Conservation (phyloP, 1,284 basidiomycete species). For the Earliella scabrosa region DNA sequence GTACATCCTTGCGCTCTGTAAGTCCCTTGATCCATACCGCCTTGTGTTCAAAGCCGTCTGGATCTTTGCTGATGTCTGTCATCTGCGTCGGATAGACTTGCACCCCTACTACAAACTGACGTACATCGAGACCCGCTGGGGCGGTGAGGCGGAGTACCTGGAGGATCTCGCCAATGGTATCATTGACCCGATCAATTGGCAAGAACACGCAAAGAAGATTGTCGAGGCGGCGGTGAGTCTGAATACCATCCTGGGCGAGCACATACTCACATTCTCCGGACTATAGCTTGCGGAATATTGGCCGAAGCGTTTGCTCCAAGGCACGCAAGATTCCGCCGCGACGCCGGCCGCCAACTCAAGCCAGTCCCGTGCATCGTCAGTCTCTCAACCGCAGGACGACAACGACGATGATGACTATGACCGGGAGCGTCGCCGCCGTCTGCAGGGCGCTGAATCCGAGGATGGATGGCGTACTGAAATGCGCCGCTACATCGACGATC, state of each 20-base stretch:
- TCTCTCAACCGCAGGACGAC: too few species aligned
- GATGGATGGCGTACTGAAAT: conserved; percentile 5
- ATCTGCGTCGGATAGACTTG: too few species aligned
- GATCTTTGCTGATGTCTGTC: too few species aligned
- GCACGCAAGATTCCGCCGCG: too few species aligned
- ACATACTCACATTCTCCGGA: too few species aligned
- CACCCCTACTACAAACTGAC: conserved; percentile 27
- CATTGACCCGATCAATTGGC: conserved; percentile 22
- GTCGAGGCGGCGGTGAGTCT: conserved; percentile 12
- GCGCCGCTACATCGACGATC: conserved; percentile 5
- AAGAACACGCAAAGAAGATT: conserved; percentile 20
- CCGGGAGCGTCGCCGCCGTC: not conserved
- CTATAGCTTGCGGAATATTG: not conserved
- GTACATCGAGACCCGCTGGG: conserved; percentile 28
- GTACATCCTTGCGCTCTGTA: conserved; percentile 13
- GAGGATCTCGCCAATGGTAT: conserved; percentile 4
- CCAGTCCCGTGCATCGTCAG: too few species aligned
- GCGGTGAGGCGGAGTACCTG: conserved; percentile 23
- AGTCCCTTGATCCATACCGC: too few species aligned
- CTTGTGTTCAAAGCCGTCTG: too few species aligned
- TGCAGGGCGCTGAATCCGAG: not conserved
- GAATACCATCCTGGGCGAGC: too few species aligned
- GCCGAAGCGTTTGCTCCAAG: not conserved
- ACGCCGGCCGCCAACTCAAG: too few species aligned
- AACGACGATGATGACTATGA: conserved; percentile 1